Conservation (phyloP, 1,284 basidiomycete species). For the Sanghuangporus weigelae region DNA sequence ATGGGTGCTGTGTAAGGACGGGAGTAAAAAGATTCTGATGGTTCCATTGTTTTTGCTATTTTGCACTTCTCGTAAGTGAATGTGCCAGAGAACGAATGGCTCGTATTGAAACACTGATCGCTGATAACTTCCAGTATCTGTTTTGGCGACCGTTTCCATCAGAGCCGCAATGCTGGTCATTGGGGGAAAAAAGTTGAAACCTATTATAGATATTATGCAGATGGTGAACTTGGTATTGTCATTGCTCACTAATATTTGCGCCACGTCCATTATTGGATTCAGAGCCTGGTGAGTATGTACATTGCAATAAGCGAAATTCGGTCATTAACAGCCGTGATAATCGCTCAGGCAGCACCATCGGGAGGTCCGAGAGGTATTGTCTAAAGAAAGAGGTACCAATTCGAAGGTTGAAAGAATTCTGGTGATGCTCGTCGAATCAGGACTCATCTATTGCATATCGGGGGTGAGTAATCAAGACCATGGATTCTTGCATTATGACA, state of each 20-base stretch:
- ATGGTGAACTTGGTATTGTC: not conserved
- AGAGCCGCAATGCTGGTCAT: not conserved
- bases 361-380: not conserved
- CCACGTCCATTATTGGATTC: not conserved
- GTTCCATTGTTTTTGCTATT: not conserved
- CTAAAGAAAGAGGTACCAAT: not conserved
- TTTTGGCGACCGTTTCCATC: not conserved
- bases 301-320: not conserved
- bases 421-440: constrained; percentile 4
- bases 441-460: constrained; percentile 3
- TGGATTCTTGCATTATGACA: not conserved
- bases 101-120: not conserved
- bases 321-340: not conserved
- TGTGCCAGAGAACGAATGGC: not conserved
- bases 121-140: not conserved
- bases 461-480: not conserved
- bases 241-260: not conserved
- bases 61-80: not conserved
- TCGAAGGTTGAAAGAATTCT: constrained; percentile 1
- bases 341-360: not conserved
- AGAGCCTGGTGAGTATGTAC: not conserved
- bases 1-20: not conserved
- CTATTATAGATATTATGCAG: not conserved
- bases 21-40: not conserved
- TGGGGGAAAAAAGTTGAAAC: not conserved